Evolutionary conservation across 106 monocot genomes (phyloP).

Genomic region (Allium fistulosum): DNA sequence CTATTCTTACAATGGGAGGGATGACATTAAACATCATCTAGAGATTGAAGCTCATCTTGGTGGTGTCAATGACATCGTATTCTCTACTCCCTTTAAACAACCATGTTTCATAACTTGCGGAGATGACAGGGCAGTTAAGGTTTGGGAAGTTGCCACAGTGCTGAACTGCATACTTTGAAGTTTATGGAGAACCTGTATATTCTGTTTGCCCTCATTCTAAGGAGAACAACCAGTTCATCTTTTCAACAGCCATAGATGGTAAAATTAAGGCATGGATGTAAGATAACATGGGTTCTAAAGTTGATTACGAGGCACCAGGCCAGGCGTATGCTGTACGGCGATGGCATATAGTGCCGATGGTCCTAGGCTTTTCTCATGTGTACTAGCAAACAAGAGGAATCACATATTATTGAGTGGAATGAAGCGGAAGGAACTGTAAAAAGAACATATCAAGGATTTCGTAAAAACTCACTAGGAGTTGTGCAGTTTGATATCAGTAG

Average conservation of each 20-base stretch:
- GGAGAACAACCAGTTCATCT: conserved; percentile 83
- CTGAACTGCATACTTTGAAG: conserved; percentile 59
- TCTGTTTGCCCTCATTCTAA: conserved; percentile 73
- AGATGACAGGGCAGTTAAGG: conserved; percentile 92
- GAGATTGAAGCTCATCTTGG: conserved; percentile 98
- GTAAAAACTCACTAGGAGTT: conserved; percentile 54
- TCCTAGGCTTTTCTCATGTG: conserved; percentile 58
- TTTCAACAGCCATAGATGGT: conserved; percentile 80
- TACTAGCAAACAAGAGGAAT: conserved; percentile 65
- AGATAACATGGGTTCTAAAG: conserved; percentile 73
- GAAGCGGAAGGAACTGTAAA: conserved; percentile 63
- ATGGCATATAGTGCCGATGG: conserved; percentile 95
- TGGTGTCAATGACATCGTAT: conserved; percentile 90
- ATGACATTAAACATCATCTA: conserved; percentile 71
- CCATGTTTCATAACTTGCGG: conserved; percentile 84
- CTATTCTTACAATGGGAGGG: conserved; percentile 78
- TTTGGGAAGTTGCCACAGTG: conserved; percentile 64
- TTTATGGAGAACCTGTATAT: conserved; percentile 72
- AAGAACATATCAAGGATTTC: conserved; percentile 53
- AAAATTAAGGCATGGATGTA: conserved; percentile 92
- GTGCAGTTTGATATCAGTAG: conserved; percentile 62
- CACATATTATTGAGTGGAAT: conserved; percentile 66
- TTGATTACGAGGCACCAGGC: conserved; percentile 85
- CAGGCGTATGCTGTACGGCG: conserved; percentile 56
- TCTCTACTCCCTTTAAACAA: conserved; percentile 81